Percentiles rank a stretch among this genome's conserved stretches.
These are phyloP conservation scores for Erythrobasidium yunnanense DNA, from an alignment of 768 basidiomycete genomes.

Conservation along the genomic window DNA sequence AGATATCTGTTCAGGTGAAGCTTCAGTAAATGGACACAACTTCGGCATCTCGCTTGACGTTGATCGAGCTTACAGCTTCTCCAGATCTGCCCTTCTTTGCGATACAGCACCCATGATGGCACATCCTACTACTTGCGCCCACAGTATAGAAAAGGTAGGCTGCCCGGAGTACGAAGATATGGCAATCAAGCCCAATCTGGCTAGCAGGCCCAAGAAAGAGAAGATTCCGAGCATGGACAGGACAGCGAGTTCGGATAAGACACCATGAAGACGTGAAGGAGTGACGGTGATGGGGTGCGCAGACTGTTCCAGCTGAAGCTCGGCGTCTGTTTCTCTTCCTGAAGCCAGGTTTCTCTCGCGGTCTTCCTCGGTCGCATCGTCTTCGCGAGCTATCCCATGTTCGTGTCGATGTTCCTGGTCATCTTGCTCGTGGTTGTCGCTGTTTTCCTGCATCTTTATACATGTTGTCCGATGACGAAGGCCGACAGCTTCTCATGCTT, in stretches of 20 bases:
- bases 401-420: neutral
- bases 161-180: slow-evolving; percentile 16
- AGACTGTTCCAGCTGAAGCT: neutral
- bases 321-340: too few species aligned
- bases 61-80: slow-evolving; percentile 57
- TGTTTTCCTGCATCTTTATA: too few species aligned
- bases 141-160: slow-evolving; percentile 71
- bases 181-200: neutral
- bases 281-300: neutral
- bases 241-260: neutral
- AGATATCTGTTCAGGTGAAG: slow-evolving; percentile 13
- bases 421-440: neutral
- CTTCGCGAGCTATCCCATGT: neutral
- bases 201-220: slow-evolving; percentile 26
- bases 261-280: slow-evolving; percentile 1
- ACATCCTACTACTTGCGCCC: slow-evolving; percentile 78
- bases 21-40: neutral
- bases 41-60: neutral
- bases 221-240: slow-evolving; percentile 28
- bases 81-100: slow-evolving; percentile 60
- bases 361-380: neutral
- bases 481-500: too few species aligned
- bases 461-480: too few species aligned
- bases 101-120: slow-evolving; percentile 76
- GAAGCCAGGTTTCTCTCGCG: too few species aligned